phyloP scores from a whole-genome alignment of 106 monocot genomes.

The Allium sativum region DNA sequence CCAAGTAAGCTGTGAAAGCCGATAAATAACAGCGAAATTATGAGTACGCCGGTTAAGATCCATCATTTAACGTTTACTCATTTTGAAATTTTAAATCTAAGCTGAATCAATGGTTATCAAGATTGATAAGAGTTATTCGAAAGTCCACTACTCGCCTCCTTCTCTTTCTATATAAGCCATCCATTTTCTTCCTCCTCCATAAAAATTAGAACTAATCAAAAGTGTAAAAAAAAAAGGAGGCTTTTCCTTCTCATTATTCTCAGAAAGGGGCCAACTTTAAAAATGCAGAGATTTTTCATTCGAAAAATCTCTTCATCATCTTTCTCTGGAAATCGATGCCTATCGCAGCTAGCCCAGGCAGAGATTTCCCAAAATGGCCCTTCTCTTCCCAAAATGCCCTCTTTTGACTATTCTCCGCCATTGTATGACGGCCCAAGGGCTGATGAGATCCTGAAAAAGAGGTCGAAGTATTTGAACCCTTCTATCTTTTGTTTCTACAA shows the following conservation, averaged over 20 bases:
- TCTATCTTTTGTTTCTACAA: constrained; percentile 69
- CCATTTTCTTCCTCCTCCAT: too few species aligned
- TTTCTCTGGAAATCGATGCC: not conserved
- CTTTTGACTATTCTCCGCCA: constrained; percentile 61
- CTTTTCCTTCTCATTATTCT: not conserved
- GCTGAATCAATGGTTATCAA: too few species aligned
- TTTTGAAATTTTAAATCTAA: too few species aligned
- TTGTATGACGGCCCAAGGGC: constrained; percentile 65
- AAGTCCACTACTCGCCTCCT: too few species aligned
- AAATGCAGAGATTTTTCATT: constrained; percentile 2
- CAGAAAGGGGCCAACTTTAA: not conserved
- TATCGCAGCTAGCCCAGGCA: constrained; percentile 3
- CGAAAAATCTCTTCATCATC: not conserved
- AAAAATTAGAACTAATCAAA: not conserved
- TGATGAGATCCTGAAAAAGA: constrained; percentile 55
- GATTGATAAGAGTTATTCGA: too few species aligned
- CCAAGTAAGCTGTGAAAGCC: too few species aligned
- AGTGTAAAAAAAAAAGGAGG: not conserved
- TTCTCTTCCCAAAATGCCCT: constrained; percentile 54
- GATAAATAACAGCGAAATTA: too few species aligned
- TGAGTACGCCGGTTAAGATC: too few species aligned
- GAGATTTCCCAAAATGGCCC: constrained; percentile 29
- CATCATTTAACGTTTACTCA: too few species aligned
- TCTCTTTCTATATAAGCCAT: too few species aligned
- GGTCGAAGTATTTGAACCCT: constrained; percentile 75